Conservation (phyloP, 768 basidiomycete species). For the Lactarius hengduanensis region DNA sequence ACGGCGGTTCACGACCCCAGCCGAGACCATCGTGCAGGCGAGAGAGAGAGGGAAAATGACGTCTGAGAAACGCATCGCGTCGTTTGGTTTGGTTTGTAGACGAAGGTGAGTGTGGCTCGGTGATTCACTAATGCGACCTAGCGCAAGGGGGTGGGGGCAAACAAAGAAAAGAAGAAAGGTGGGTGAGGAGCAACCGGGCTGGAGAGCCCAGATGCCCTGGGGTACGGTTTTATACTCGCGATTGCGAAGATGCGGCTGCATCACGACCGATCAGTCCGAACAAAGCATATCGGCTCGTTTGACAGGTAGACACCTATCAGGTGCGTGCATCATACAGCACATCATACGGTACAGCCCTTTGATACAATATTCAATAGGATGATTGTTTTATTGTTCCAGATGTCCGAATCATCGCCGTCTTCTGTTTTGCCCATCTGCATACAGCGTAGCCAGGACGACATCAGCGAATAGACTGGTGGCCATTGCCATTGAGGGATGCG, state of each 20-base stretch:
- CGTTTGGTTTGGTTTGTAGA: background rate
- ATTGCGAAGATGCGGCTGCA: background rate
- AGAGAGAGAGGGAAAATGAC: slow-evolving; percentile 10
- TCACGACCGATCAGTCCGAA: background rate
- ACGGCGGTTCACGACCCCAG: slow-evolving; percentile 22
- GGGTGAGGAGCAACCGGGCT: slow-evolving; percentile 13
- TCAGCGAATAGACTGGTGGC: background rate
- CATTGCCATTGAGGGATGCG: background rate
- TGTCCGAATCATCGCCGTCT: background rate
- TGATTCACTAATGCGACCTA: slow-evolving; percentile 15
- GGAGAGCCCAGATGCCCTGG: no score
- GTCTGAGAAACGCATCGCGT: slow-evolving; percentile 20
- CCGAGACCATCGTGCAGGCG: slow-evolving; percentile 13
- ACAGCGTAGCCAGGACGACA: background rate
- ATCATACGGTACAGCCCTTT: background rate
- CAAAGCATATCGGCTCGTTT: background rate
- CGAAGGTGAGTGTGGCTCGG: background rate
- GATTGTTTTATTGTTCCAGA: background rate
- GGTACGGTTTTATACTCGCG: background rate
- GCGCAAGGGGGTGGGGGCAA: slow-evolving; percentile 4
- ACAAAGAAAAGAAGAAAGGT: background rate
- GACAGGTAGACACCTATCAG: background rate
- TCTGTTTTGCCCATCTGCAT: background rate
- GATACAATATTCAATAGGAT: background rate
- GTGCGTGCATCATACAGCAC: background rate